These are phyloP conservation scores for Scleroderma bovista DNA, from an alignment of 768 basidiomycete genomes.

Conservation along the genomic window DNA sequence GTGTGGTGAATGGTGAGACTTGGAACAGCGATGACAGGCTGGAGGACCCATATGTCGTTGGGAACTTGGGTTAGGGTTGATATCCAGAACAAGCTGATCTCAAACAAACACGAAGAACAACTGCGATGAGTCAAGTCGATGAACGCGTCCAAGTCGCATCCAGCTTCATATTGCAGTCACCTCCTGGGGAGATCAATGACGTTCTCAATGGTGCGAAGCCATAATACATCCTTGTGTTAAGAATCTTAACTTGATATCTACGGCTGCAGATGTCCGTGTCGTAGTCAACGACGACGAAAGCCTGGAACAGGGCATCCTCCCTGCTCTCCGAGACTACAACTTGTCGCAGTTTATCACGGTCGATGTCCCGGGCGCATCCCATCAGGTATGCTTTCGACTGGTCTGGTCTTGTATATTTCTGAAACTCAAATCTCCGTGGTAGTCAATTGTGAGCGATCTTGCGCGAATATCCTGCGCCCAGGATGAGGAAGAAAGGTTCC, in stretches of 20 bases:
- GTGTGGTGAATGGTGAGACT: conserved; percentile 17
- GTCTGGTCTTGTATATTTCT: conserved; percentile 1
- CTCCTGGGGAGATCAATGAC: conserved; percentile 96
- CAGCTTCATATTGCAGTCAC: conserved; percentile 79
- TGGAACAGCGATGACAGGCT: conserved; percentile 22
- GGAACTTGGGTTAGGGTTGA: conserved; percentile 23
- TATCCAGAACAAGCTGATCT: too few relatives aligned
- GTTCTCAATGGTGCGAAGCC: conserved; percentile 71
- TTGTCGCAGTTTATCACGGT: conserved; percentile 82
- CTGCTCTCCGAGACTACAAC: conserved; percentile 81
- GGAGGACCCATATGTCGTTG: background rate
- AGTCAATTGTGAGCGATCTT: conserved; percentile 82
- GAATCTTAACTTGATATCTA: background rate
- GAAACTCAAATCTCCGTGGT: background rate
- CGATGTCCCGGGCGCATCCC: conserved; percentile 69
- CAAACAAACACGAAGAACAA: background rate
- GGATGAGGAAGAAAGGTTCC: conserved; percentile 60
- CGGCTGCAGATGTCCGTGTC: conserved; percentile 70
- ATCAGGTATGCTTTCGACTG: conserved; percentile 53
- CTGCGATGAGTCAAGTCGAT: conserved; percentile 45
- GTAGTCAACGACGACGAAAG: conserved; percentile 83
- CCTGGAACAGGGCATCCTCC: conserved; percentile 73
- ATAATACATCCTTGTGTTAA: conserved; percentile 4
- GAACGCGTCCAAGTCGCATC: conserved; percentile 71
- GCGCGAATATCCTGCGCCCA: conserved; percentile 42